Base-by-base conservation (phyloP, 805 yeast genomes). In the Candida namnaoensis region DNA sequence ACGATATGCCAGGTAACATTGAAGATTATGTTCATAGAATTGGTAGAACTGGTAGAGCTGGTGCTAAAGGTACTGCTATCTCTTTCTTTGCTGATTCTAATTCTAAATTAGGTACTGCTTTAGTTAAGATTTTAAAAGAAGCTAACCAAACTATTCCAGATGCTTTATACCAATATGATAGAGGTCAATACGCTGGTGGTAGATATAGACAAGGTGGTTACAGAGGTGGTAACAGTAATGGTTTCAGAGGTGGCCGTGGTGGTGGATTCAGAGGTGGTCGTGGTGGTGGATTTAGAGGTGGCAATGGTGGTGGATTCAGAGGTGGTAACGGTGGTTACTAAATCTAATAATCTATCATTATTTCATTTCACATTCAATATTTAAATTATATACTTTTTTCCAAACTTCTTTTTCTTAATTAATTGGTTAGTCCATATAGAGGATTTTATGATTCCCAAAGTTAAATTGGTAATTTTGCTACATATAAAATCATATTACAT, bases 1-100 rank as follows among this genome's bases (percentile, higher is more conserved):
- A 76, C 60, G 98, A 91, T 66, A 91, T 91, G 90, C 98, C 99
- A 60, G 88, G 87, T 67, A 91, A 91, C 70, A 87, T 90, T 61
- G 99, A 93, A 74, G 98, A 93, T 71, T 91, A 91, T 65, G 97
- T 79, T 27, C 30, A 27, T 27, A 27, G 30, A 27, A 90, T 27
- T 27, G 30, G 30, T 27, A 27, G 59, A 52, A 54, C 99, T 50
- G 99, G 99, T 65, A 88, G 99, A 78, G 99, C 97, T 52, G 98
- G 98, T 65, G 81, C 88, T 48, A 74, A 75, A 48, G 99, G 99
- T 76, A 90, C 93, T 47, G 97, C 99, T 42, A 78, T 88, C 51
- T 87, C 98, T 8, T 79, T 91, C 65, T 93, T 93, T 77, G 88
- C 97, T 45, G 84, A 79, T 50, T 90, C 74, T 51, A 87, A 88